A percentile compares a stretch with the other conserved stretches of the same genome.
Conservation (phyloP, 73 alveolate species). For the Vitrella brassicaformis region DNA sequence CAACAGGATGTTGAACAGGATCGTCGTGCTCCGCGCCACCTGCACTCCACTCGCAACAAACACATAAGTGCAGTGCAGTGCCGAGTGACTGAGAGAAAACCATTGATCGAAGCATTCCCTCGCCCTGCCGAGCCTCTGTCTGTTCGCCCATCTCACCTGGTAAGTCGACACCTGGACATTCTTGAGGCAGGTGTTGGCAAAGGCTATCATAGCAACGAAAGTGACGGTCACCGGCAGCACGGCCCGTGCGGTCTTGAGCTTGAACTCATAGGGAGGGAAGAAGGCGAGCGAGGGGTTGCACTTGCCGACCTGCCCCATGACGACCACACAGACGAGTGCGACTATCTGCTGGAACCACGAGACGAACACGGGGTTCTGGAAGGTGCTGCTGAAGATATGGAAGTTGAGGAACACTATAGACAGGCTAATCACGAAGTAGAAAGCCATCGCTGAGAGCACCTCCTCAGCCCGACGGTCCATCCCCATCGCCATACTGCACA, state of each 20-base stretch:
- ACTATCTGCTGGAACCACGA: not conserved
- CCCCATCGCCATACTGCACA: too few species aligned
- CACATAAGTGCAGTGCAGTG: too few species aligned
- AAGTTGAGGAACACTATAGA: not conserved
- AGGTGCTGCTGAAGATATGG: not conserved
- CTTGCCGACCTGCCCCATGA: not conserved
- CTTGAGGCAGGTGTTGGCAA: not conserved
- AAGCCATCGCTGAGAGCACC: not conserved
- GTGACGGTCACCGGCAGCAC: not conserved
- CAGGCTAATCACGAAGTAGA: not conserved
- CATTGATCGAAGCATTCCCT: too few species aligned
- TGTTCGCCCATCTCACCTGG: too few species aligned
- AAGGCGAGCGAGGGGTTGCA: not conserved
- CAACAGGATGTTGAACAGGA: not conserved
- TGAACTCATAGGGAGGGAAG: not conserved
- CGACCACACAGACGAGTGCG: not conserved
- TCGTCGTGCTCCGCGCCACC: not conserved
- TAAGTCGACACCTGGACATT: not conserved
- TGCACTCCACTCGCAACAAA: too few species aligned
- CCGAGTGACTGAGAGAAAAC: too few species aligned
- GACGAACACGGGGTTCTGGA: not conserved
- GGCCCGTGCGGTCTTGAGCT: not conserved
- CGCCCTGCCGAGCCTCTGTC: too few species aligned
- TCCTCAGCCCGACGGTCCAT: too few species aligned
- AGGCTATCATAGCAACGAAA: not conserved